phyloP scores from a whole-genome alignment of 2,329 filamentous ascomycete genomes.

The Pseudonectria buxi region DNA sequence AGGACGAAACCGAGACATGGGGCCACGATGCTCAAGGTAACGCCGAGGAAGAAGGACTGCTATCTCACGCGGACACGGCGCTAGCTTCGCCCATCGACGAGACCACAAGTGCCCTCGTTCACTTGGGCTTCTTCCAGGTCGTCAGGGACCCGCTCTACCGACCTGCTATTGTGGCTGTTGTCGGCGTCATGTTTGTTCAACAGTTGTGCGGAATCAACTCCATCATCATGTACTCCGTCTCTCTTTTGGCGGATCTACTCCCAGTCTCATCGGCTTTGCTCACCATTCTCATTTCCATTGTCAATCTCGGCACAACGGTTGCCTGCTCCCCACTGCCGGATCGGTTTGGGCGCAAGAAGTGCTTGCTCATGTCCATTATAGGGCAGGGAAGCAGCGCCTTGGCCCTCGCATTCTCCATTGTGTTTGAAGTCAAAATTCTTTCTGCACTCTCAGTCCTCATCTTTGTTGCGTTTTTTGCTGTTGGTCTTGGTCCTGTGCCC shows the following conservation, averaged over 20 bases:
- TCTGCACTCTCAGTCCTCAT: constrained; percentile 75
- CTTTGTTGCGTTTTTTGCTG: constrained; percentile 85
- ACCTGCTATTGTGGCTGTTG: constrained; percentile 71
- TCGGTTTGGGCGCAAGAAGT: constrained; percentile 78
- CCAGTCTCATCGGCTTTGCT: constrained; percentile 75
- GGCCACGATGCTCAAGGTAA: constrained; percentile 34
- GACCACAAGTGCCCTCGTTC: constrained; percentile 18
- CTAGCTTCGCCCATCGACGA: constrained; percentile 2
- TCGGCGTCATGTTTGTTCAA: constrained; percentile 88
- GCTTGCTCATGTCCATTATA: constrained; percentile 71
- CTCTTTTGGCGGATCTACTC: constrained; percentile 73
- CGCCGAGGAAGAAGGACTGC: constrained; percentile 65
- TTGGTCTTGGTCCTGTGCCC: constrained; percentile 87
- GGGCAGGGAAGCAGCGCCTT: constrained; percentile 79
- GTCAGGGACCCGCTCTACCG: constrained; percentile 61
- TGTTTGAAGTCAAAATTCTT: constrained; percentile 62
- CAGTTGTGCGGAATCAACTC: constrained; percentile 94
- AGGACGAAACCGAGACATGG: constrained; percentile 64
- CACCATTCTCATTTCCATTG: constrained; percentile 77
- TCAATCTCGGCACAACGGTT: constrained; percentile 80
- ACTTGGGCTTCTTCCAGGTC: constrained; percentile 59
- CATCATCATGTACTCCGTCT: constrained; percentile 97
- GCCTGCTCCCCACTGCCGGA: constrained; percentile 80
- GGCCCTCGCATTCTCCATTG: constrained; percentile 73
- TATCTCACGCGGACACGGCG: constrained; percentile 33